Evolutionary conservation across 164 flowering plant genomes (phyloP), one percentile per base, ranked within the genome.

Genomic region (Vitis riparia): DNA sequence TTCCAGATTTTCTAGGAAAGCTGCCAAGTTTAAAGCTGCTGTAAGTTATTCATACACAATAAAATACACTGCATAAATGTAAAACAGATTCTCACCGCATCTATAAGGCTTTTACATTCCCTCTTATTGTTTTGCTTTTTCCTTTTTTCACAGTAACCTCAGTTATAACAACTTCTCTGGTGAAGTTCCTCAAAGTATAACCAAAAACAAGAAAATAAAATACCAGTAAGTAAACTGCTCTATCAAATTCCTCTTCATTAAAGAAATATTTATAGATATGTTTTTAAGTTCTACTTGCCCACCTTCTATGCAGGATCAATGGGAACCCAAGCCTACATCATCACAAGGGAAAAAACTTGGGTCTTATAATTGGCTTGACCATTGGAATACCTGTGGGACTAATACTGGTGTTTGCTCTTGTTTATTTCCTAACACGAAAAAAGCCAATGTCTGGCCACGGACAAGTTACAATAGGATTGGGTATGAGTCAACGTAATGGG

Each of bases 161-260:
- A 17, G 37, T 17, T 10, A 60, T 12, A 60, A 60, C 11, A 60
- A 60, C 63, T 60, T 60, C 37, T 60, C 63, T 11, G 63, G 49
- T 12, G 29, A 60, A 11, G 7, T 60, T 12, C 63, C 63, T 10
- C 29, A 9, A 9, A 27, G 32, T 27, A 60, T 60, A 60, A 9
- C 47, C 11, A 13, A 27, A 27, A 60, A 60, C 63, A 27, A 60
- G 15, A 60, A 27, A 13, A 9, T 60, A 17, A 60, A 11, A 11
- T 60, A 60, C 62, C 10, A 16, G 62, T 59, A 59, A 59, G 62
- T n/a, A 5, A 16, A 16, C 15, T 15, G 23, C 16, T 53, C 16
- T 53, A n/a, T 53, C 7, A 8, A 53, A 12, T 53, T 53, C 56
- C 13, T 51, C 13, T 12, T 11, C 56, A 12, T 2, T 53, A n/a